Conservation (phyloP, 2,329 filamentous ascomycete species). For the Penicillium sp. region DNA sequence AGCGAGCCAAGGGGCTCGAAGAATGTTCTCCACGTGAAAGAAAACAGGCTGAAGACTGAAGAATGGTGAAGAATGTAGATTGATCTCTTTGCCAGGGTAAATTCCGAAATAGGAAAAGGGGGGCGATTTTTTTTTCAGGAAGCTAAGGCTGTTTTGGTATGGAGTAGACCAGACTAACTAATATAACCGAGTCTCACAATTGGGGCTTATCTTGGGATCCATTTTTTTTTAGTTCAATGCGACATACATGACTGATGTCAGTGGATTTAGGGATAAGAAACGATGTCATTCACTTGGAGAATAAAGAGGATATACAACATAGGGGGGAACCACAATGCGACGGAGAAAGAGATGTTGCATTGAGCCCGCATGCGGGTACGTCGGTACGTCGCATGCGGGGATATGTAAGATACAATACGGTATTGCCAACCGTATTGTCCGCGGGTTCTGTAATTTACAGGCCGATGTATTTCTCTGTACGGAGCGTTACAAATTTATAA, state of each 20-base stretch:
- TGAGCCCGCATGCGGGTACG: too few species aligned
- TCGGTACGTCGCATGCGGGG: too few species aligned
- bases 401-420: too few species aligned
- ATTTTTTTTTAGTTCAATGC: slow-evolving; percentile 3
- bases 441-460: too few species aligned
- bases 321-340: background rate
- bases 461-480: too few species aligned
- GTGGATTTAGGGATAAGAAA: background rate
- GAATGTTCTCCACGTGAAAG: slow-evolving; percentile 7
- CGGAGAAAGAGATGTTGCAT: background rate
- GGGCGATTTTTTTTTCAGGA: background rate
- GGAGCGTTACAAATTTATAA: too few species aligned
- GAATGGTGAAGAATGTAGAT: slow-evolving; percentile 5
- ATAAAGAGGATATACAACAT: background rate
- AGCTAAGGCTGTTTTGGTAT: background rate
- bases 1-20: slow-evolving; percentile 3
- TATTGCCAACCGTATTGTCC: too few species aligned
- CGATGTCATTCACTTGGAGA: background rate
- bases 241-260: slow-evolving; percentile 1
- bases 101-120: background rate
- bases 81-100: background rate
- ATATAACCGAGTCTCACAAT: slow-evolving; percentile 9
- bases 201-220: slow-evolving; percentile 5
- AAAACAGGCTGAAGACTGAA: slow-evolving; percentile 5
- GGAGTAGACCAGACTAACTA: background rate